Conservation (phyloP, 768 basidiomycete genomes). For the Antrodiella citrinella region DNA sequence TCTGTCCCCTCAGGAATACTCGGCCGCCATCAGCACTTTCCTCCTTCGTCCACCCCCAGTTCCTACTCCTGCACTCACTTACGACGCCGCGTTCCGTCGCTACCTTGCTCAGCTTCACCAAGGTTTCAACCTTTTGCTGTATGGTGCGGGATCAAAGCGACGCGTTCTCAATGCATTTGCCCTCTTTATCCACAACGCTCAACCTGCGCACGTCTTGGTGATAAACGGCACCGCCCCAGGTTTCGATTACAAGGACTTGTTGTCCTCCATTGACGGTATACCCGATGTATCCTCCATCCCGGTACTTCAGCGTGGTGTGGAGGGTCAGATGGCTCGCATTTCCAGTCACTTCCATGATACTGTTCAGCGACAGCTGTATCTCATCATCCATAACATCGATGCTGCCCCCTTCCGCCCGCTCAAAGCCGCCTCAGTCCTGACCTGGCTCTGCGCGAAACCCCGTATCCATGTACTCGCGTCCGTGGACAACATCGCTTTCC, state of each 20-base stretch:
- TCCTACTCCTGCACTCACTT: slow-evolving; percentile 16
- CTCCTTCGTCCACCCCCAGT: slow-evolving; percentile 23
- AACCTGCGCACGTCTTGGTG: slow-evolving; percentile 49
- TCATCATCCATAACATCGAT: slow-evolving; percentile 89
- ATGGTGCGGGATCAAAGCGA: slow-evolving; percentile 88
- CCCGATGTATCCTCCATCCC: slow-evolving; percentile 39
- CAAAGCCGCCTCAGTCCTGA: slow-evolving; percentile 59
- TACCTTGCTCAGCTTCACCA: slow-evolving; percentile 65
- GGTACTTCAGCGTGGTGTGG: slow-evolving; percentile 23
- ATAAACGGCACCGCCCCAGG: slow-evolving; percentile 73
- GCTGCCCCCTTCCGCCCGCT: slow-evolving; percentile 55
- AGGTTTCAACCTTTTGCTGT: slow-evolving; percentile 85
- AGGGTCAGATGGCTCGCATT: slow-evolving; percentile 50
- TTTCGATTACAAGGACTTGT: slow-evolving; percentile 52
- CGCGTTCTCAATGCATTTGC: slow-evolving; percentile 70
- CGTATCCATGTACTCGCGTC: slow-evolving; percentile 79
- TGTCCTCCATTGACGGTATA: slow-evolving; percentile 36
- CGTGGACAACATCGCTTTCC: slow-evolving; percentile 79
- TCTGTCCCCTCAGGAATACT: slow-evolving; percentile 57
- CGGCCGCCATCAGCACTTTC: slow-evolving; percentile 25
- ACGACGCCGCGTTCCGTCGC: slow-evolving; percentile 38
- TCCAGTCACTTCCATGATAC: slow-evolving; percentile 47
- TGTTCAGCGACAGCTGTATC: slow-evolving; percentile 39
- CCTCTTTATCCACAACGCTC: neutral
- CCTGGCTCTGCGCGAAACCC: slow-evolving; percentile 63